Base-by-base conservation (phyloP, 2,329 filamentous ascomycete genomes). In the Ascomycota sp. region DNA sequence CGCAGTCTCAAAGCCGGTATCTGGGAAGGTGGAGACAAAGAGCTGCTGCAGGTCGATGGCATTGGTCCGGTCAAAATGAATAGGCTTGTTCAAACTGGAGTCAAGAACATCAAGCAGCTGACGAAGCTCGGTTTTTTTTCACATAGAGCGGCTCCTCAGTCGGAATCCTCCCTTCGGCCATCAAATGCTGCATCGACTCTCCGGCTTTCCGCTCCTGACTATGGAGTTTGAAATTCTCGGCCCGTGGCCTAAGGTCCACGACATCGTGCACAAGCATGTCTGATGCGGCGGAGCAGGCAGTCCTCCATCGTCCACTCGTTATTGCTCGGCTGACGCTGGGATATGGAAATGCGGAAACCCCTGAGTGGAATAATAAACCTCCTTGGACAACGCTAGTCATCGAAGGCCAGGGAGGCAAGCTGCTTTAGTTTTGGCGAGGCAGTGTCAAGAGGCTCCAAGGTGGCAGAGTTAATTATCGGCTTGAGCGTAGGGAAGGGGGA, bases 121-220 rank as follows among this genome's bases (percentile, higher is more conserved):
- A 68, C 74, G 11, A 52, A 49, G 6, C 61, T 70, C 10, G 75
- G 86, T 23, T 59, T 75, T 19, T 65, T 72, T 31, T n/a, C 65
- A 70, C 19, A 80, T 98, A 30, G 86, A 95, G 42, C 65, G 71
- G 28, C 54, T 82, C 17, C 49, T 92, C 28, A 75, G 72, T 37
- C 75, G 76, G 31, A 82, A 92, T 38, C 80, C 83, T 0, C 82
- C 86, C 0, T 93, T 78, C 44, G 89, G 86, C 0, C 63, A 67
- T 27, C 75, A 74, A 25, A 45, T 91, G 25, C 54, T 78, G 10
- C 66, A 70, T 9, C 57, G 60, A 13, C 51, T 89, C 8, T 65
- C 63, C 2, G 59, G 62, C 0, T 95, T 94, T 41, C 89, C 89
- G 9, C 47, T 49, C 4, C 43, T 74, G 12, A 53, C 42, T 1